Percentiles rank a stretch among this genome's conserved stretches.
Evolutionary conservation across 139 green algal species (phyloP).

Genomic region (Tetraselmis striata): DNA sequence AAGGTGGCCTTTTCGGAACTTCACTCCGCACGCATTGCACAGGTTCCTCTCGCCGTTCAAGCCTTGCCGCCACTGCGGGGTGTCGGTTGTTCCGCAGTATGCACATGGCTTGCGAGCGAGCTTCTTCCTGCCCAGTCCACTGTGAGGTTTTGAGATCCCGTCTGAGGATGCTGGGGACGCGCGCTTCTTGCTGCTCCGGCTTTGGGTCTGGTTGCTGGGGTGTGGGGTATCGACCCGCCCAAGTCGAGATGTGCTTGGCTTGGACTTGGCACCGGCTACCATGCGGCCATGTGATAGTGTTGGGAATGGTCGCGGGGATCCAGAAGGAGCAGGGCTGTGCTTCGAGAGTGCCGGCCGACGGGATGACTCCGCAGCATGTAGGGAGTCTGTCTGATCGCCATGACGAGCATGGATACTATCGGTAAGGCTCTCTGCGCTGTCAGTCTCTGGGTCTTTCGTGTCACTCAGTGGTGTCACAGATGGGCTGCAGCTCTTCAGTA

Average conservation of each 20-base stretch:
- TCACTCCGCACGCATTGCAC: slow-evolving; percentile 12
- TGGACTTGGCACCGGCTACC: no score
- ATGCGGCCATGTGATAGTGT: no score
- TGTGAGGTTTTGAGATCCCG: background rate
- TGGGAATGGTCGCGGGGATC: no score
- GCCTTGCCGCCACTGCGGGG: slow-evolving; percentile 9
- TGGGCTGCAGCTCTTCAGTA: background rate
- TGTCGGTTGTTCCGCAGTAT: slow-evolving; percentile 5
- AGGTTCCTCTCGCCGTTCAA: background rate
- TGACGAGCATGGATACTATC: background rate
- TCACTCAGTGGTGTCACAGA: background rate
- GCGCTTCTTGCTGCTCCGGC: background rate
- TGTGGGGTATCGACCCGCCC: background rate
- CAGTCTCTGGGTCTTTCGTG: background rate
- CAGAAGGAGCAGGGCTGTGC: background rate
- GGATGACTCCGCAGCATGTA: background rate
- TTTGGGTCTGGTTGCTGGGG: no score
- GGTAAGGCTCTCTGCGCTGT: background rate
- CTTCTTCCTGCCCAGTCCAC: background rate
- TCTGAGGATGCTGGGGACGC: background rate
- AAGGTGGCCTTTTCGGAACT: background rate
- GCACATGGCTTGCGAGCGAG: slow-evolving; percentile 1
- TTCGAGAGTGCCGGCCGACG: no score
- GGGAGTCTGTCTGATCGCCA: background rate
- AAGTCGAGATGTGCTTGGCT: background rate